Conservation (phyloP, 441 rosid species). For the Mallotus japonicus region DNA sequence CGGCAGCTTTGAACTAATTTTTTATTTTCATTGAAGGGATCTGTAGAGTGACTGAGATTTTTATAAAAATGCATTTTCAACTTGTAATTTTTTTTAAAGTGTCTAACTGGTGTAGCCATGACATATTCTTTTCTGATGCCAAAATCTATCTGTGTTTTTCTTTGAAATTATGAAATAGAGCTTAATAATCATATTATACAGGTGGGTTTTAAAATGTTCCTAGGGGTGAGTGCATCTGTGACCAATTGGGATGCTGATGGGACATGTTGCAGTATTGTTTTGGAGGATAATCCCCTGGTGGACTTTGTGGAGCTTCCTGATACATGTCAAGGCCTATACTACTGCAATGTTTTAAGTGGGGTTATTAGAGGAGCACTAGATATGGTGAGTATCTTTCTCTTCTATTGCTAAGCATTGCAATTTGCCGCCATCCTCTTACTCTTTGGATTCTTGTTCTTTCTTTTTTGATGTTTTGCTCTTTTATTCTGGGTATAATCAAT, state of each 20-base stretch:
- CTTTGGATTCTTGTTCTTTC: too few species aligned
- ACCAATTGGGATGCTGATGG: slow-evolving; percentile 90
- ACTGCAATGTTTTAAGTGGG: slow-evolving; percentile 88
- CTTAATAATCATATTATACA: slow-evolving; percentile 31
- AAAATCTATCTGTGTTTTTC: background rate
- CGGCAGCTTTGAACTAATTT: background rate
- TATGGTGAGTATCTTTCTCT: slow-evolving; percentile 55
- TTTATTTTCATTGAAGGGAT: background rate
- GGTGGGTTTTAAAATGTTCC: slow-evolving; percentile 97
- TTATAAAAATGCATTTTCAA: too few species aligned
- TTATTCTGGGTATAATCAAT: background rate
- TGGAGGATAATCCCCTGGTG: slow-evolving; percentile 86
- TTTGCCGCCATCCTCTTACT: background rate
- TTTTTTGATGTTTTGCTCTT: too few species aligned
- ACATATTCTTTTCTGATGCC: slow-evolving; percentile 12
- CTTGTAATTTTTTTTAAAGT: too few species aligned
- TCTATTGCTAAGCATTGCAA: background rate
- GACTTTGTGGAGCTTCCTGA: slow-evolving; percentile 94
- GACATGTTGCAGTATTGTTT: slow-evolving; percentile 70
- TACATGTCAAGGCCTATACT: slow-evolving; percentile 83
- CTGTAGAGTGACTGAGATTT: background rate
- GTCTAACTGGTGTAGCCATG: background rate
- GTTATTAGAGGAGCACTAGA: slow-evolving; percentile 91
- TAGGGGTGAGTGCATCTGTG: slow-evolving; percentile 83
- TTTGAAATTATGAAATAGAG: slow-evolving; percentile 5